Percentiles rank a stretch among this genome's conserved stretches.
Conservation (phyloP, 2,329 filamentous ascomycete species). For the Scleromitrula shiraiana region DNA sequence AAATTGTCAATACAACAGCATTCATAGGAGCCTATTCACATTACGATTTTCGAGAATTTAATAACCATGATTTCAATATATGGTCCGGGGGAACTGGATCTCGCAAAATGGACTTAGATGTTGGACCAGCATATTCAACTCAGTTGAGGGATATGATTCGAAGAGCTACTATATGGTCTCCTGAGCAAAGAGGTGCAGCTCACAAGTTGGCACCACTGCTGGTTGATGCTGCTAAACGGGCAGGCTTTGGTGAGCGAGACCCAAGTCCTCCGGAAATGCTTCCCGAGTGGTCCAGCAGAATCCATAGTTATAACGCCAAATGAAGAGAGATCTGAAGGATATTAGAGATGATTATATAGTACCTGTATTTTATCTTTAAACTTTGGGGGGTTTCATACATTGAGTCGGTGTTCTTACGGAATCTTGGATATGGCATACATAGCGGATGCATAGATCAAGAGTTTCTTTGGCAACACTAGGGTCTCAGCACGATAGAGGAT, state of each 20-base stretch:
- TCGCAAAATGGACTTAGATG: neutral
- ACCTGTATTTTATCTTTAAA: no score
- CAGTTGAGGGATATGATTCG: neutral
- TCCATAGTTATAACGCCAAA: neutral
- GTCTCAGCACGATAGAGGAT: no score
- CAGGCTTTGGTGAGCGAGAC: neutral
- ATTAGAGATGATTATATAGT: neutral
- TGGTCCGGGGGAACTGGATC: neutral
- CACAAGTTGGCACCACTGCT: neutral
- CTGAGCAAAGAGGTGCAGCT: neutral
- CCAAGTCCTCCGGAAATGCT: neutral
- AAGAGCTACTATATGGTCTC: neutral
- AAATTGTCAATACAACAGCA: no score
- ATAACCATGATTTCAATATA: neutral
- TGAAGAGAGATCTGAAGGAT: no score
- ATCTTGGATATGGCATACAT: no score
- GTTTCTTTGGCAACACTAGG: no score
- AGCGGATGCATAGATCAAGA: no score
- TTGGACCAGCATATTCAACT: neutral
- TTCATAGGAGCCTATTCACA: conserved; percentile 3
- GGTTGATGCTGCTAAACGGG: neutral
- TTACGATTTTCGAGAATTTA: neutral
- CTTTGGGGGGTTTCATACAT: no score
- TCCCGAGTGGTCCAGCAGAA: neutral
- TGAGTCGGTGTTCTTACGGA: no score